Conservation (phyloP, 2,329 filamentous ascomycete genomes). For the Aureobasidium sp. region DNA sequence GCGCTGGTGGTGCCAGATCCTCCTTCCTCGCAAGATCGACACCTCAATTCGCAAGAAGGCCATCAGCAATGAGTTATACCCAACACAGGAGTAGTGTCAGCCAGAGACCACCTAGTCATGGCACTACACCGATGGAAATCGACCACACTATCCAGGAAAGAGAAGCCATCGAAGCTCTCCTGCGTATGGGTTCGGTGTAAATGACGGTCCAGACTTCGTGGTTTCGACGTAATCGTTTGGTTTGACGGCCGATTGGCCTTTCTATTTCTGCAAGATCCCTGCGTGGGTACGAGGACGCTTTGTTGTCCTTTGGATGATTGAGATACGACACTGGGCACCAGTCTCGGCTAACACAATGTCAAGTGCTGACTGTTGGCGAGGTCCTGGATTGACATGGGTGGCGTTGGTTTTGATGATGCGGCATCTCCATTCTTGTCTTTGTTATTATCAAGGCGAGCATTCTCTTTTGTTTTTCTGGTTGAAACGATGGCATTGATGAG, state of each 20-base stretch:
- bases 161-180: slow-evolving; percentile 72
- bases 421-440: slow-evolving; percentile 13
- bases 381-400: slow-evolving; percentile 33
- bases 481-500: slow-evolving; percentile 3
- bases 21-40: slow-evolving; percentile 13
- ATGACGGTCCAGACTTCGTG: not conserved
- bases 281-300: slow-evolving; percentile 1
- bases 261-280: not conserved
- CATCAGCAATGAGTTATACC: slow-evolving; percentile 6
- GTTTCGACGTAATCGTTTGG: not conserved
- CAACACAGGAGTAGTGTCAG: not conserved
- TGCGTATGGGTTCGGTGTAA: slow-evolving; percentile 65
- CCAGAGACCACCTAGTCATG: not conserved
- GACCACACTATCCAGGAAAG: slow-evolving; percentile 60
- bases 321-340: slow-evolving; percentile 31
- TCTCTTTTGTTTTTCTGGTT: not conserved
- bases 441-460: slow-evolving; percentile 3
- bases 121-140: slow-evolving; percentile 14
- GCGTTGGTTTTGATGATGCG: slow-evolving; percentile 16
- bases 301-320: slow-evolving; percentile 7
- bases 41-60: slow-evolving; percentile 9
- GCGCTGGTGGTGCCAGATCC: slow-evolving; percentile 15
- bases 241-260: not conserved
- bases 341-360: slow-evolving; percentile 22
- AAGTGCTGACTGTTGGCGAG: slow-evolving; percentile 30